These are phyloP conservation scores for Monosporascus ibericus DNA, from an alignment of 2,329 filamentous ascomycete species.

Conservation along the genomic window DNA sequence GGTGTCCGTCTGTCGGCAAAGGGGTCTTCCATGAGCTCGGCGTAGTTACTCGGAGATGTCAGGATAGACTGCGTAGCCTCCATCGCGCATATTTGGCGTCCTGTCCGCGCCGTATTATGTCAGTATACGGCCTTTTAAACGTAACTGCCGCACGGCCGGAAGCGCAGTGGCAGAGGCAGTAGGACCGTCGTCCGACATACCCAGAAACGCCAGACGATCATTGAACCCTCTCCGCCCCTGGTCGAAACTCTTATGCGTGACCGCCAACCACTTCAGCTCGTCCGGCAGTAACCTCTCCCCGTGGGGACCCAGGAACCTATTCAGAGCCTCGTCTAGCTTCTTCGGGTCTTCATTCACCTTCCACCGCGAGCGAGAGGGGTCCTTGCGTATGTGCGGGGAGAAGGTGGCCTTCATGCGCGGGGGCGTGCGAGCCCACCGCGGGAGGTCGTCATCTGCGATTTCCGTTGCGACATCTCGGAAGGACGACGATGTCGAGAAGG, in stretches of 20 bases:
- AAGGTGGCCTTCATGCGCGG: constrained; percentile 64
- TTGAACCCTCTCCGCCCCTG: constrained; percentile 93
- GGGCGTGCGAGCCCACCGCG: constrained; percentile 68
- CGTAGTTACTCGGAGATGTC: constrained; percentile 34
- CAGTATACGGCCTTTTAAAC: constrained; percentile 5
- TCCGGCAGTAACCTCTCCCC: constrained; percentile 73
- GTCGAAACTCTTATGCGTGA: constrained; percentile 98
- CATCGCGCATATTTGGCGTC: constrained; percentile 22
- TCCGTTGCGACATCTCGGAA: constrained; percentile 1
- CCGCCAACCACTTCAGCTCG: constrained; percentile 91
- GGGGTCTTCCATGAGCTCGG: constrained; percentile 22
- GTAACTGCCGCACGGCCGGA: neutral
- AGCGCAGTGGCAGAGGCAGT: neutral
- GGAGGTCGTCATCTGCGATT: constrained; percentile 23
- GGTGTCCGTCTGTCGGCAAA: constrained; percentile 55
- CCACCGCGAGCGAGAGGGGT: constrained; percentile 50
- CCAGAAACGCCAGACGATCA: constrained; percentile 82
- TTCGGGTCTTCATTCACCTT: constrained; percentile 69
- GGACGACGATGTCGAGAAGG: constrained; percentile 18
- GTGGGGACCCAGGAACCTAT: constrained; percentile 64
- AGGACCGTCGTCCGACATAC: constrained; percentile 39
- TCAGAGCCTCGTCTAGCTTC: constrained; percentile 72
- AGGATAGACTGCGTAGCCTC: constrained; percentile 54
- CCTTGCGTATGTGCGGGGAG: constrained; percentile 52
- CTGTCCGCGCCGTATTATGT: constrained; percentile 7